phyloP scores from a whole-genome alignment of 768 basidiomycete genomes.

The Lactifluus rugatus region DNA sequence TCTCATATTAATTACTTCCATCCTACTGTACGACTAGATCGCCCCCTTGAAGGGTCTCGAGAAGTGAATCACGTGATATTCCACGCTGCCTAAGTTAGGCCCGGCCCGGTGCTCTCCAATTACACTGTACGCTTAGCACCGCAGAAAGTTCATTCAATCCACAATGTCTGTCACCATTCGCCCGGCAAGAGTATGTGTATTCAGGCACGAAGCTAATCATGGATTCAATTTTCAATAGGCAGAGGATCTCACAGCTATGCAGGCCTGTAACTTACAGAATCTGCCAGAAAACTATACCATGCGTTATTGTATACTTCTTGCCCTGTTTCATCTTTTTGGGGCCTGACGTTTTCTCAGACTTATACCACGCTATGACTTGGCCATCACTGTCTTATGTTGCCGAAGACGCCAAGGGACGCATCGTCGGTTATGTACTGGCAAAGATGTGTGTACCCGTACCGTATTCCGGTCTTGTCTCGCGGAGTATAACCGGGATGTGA shows the following conservation, averaged over 20 bases:
- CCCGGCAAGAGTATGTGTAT: constrained; percentile 26
- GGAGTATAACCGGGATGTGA: constrained; percentile 2
- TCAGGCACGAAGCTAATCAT: constrained; percentile 8
- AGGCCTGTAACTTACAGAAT: constrained; percentile 88
- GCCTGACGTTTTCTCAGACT: neutral
- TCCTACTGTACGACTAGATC: no score
- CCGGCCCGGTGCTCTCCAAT: no score
- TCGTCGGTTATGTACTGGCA: constrained; percentile 93
- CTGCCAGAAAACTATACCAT: constrained; percentile 87
- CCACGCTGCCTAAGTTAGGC: no score
- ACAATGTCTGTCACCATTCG: constrained; percentile 38
- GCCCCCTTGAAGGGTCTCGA: no score
- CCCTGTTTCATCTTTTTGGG: neutral
- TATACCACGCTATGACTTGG: constrained; percentile 53
- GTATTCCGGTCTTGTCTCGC: neutral
- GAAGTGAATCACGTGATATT: neutral
- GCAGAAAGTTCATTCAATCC: neutral
- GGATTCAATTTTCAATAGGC: constrained; percentile 35
- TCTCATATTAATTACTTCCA: no score
- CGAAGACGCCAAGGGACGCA: constrained; percentile 77
- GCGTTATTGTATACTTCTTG: constrained; percentile 51
- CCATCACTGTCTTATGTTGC: constrained; percentile 90
- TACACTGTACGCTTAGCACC: no score
- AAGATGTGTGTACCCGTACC: constrained; percentile 63
- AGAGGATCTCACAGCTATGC: constrained; percentile 87